These are phyloP conservation scores for Tylopilus plumbeoviolaceoides DNA, from an alignment of 768 basidiomycete species.

Conservation along the genomic window DNA sequence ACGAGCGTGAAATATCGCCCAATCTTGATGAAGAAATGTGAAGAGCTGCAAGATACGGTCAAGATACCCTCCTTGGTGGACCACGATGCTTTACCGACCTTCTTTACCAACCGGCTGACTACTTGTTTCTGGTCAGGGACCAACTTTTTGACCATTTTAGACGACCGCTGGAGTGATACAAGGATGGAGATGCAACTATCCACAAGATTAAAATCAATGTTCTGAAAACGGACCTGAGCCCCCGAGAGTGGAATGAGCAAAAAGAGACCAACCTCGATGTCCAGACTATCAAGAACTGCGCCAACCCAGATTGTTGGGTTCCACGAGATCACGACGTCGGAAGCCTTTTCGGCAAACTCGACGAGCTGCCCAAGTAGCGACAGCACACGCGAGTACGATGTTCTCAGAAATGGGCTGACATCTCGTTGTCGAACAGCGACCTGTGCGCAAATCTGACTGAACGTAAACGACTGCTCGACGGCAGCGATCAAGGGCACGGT, in stretches of 20 bases:
- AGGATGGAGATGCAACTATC: conserved; percentile 59
- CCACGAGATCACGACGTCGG: conserved; percentile 46
- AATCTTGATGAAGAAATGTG: conserved; percentile 64
- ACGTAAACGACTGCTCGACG: conserved; percentile 50
- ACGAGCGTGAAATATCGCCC: conserved; percentile 72
- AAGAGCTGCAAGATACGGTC: conserved; percentile 49
- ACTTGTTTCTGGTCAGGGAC: conserved; percentile 51
- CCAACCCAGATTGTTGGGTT: conserved; percentile 61
- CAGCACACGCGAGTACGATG: conserved; percentile 50
- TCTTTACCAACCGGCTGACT: conserved; percentile 57
- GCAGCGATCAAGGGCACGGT: conserved; percentile 51
- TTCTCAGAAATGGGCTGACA: conserved; percentile 37
- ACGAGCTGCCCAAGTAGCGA: conserved; percentile 49
- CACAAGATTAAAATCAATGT: conserved; percentile 58
- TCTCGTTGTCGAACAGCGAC: conserved; percentile 31
- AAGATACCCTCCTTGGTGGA: background rate
- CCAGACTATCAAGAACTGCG: conserved; percentile 47
- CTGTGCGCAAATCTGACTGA: conserved; percentile 45
- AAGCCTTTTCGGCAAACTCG: conserved; percentile 35
- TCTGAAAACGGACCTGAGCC: conserved; percentile 11
- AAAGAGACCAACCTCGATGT: conserved; percentile 45
- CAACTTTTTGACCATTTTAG: conserved; percentile 48
- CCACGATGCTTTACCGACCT: conserved; percentile 29
- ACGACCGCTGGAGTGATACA: conserved; percentile 50
- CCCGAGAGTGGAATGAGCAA: background rate